phyloP scores from a whole-genome alignment of 257 asterid genomes.

The Salvia miltiorrhiza region DNA sequence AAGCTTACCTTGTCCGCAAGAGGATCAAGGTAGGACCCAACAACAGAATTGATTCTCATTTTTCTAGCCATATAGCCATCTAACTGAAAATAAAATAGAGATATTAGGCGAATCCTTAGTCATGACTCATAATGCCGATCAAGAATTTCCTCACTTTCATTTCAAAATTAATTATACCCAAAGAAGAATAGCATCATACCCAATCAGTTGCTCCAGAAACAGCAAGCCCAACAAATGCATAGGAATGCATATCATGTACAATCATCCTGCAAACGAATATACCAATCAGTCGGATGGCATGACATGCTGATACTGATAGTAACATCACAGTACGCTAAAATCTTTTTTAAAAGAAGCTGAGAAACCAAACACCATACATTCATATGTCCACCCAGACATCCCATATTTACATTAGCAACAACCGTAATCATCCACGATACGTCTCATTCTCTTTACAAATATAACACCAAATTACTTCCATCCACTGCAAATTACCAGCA shows the following conservation, averaged over 20 bases:
- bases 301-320: not conserved
- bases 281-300: not conserved
- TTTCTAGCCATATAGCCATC: conserved; percentile 96
- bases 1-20: conserved; percentile 88
- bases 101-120: conserved; percentile 1
- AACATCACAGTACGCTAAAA: not conserved
- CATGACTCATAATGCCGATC: not conserved
- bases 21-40: conserved; percentile 98
- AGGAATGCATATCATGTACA: conserved; percentile 71
- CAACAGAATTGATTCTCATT: conserved; percentile 82
- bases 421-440: not conserved
- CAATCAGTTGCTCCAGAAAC: conserved; percentile 91
- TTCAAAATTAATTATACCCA: not conserved
- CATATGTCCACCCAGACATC: not conserved
- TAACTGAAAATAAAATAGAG: conserved; percentile 47
- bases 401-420: not conserved
- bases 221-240: conserved; percentile 82
- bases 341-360: conserved; percentile 1
- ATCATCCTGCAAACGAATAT: conserved; percentile 76
- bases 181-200: conserved; percentile 44
- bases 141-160: conserved; percentile 7
- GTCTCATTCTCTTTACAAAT: not conserved
- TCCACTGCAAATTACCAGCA: not conserved
- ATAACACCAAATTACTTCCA: conserved; percentile 7
- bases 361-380: not conserved